These are phyloP conservation scores for Aspergillus taichungensis DNA, from an alignment of 495 filamentous ascomycete genomes.

Conservation along the genomic window DNA sequence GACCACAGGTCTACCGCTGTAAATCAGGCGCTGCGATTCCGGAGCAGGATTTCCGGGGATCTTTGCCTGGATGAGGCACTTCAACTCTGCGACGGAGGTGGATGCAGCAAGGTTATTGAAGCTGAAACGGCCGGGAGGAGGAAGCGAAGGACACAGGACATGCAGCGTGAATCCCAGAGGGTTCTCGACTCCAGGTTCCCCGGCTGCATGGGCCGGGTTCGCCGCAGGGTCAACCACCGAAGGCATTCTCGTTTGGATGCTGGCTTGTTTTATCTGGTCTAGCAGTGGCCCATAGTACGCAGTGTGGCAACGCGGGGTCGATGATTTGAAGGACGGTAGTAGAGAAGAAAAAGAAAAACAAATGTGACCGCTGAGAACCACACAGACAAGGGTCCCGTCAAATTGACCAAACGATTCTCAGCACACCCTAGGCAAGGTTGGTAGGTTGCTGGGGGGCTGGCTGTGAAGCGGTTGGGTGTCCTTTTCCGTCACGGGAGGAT, in stretches of 20 bases:
- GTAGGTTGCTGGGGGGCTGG: too few species aligned
- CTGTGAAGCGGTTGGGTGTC: too few species aligned
- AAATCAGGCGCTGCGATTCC: conserved; percentile 54
- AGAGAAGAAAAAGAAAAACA: too few species aligned
- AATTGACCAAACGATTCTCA: too few species aligned
- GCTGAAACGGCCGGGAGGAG: conserved; percentile 44
- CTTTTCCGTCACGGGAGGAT: too few species aligned
- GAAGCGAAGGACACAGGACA: conserved; percentile 55
- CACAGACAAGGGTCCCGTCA: too few species aligned
- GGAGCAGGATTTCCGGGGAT: conserved; percentile 45
- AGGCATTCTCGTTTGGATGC: not conserved
- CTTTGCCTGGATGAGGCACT: conserved; percentile 44
- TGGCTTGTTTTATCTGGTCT: too few species aligned
- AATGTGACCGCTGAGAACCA: too few species aligned
- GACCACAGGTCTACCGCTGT: conserved; percentile 50
- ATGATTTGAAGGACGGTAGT: too few species aligned
- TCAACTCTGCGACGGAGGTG: conserved; percentile 52
- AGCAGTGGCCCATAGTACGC: too few species aligned
- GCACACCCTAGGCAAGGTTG: too few species aligned
- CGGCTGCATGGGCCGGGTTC: not conserved
- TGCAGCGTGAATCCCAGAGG: conserved; percentile 44
- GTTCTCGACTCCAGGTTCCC: not conserved
- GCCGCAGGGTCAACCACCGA: not conserved
- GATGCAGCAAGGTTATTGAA: conserved; percentile 44
- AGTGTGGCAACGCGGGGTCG: too few species aligned